Evolutionary conservation across 192 early-diverging fungal species (phyloP).

Genomic region (Physocladia obscura): DNA sequence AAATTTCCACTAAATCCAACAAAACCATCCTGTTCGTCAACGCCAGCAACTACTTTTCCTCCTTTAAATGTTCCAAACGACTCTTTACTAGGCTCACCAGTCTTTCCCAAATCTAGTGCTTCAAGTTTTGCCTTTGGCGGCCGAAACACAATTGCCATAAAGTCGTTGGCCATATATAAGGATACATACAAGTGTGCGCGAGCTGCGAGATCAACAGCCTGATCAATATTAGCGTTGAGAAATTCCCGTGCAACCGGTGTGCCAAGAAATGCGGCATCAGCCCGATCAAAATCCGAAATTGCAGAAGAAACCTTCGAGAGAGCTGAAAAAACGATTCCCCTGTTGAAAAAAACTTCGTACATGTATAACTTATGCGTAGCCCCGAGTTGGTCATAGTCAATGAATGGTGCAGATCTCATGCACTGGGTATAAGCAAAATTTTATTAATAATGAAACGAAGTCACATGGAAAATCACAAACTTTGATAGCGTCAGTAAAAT

Average conservation of each 20-base stretch:
- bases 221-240: constrained; percentile 42
- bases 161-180: constrained; percentile 63
- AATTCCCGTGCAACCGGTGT: background rate
- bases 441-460: background rate
- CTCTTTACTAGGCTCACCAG: constrained; percentile 77
- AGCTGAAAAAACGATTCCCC: constrained; percentile 79
- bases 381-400: constrained; percentile 95
- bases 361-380: constrained; percentile 84
- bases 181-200: constrained; percentile 36
- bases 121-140: constrained; percentile 80
- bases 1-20: constrained; percentile 61
- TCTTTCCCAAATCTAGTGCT: constrained; percentile 76
- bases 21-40: constrained; percentile 59
- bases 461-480: constrained; percentile 44
- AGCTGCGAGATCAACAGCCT: constrained; percentile 41
- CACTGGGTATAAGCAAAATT: constrained; percentile 17
- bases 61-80: constrained; percentile 58
- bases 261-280: constrained; percentile 29
- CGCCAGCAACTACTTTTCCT: constrained; percentile 83
- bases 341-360: constrained; percentile 89
- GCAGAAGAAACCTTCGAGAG: constrained; percentile 70
- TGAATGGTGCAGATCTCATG: constrained; percentile 73
- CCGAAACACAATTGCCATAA: constrained; percentile 70
- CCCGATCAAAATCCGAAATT: constrained; percentile 70
- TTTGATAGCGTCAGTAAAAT: constrained; percentile 78